These are phyloP conservation scores for Simmondsia chinensis DNA, from an alignment of 148 eudicot species.

Conservation along the genomic window DNA sequence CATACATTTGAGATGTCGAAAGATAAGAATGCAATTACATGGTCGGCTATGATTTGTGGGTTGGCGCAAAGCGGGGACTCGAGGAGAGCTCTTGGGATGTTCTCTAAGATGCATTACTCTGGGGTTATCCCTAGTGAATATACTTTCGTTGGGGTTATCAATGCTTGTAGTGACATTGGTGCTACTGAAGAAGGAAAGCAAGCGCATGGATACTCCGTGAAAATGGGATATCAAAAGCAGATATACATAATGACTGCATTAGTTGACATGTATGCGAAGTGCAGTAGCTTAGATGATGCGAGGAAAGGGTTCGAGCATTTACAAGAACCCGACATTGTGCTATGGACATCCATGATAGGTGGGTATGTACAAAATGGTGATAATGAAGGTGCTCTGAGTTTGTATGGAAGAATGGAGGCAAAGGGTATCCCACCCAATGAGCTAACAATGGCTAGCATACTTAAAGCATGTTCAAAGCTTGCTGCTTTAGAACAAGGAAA, in stretches of 20 bases:
- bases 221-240: constrained; percentile 41
- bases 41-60: constrained; percentile 57
- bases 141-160: constrained; percentile 54
- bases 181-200: constrained; percentile 34
- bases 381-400: constrained; percentile 40
- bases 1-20: constrained; percentile 25
- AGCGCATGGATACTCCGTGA: constrained; percentile 37
- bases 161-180: constrained; percentile 40
- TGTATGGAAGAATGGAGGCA: constrained; percentile 45
- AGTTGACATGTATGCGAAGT: constrained; percentile 62
- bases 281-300: constrained; percentile 37
- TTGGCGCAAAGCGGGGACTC: constrained; percentile 43
- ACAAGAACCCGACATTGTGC: constrained; percentile 44
- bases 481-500: constrained; percentile 64
- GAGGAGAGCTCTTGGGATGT: constrained; percentile 30
- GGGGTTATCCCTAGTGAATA: constrained; percentile 36
- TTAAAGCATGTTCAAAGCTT: constrained; percentile 54
- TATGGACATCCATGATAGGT: constrained; percentile 64
- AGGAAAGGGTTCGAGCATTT: constrained; percentile 44
- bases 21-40: constrained; percentile 29
- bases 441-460: constrained; percentile 38
- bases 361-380: constrained; percentile 51
- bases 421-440: constrained; percentile 44
- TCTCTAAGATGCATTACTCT: constrained; percentile 35
- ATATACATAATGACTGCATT: constrained; percentile 40